Evolutionary conservation across 2,329 filamentous ascomycete species (phyloP).

Genomic region (Sphaerulina vaccinii): DNA sequence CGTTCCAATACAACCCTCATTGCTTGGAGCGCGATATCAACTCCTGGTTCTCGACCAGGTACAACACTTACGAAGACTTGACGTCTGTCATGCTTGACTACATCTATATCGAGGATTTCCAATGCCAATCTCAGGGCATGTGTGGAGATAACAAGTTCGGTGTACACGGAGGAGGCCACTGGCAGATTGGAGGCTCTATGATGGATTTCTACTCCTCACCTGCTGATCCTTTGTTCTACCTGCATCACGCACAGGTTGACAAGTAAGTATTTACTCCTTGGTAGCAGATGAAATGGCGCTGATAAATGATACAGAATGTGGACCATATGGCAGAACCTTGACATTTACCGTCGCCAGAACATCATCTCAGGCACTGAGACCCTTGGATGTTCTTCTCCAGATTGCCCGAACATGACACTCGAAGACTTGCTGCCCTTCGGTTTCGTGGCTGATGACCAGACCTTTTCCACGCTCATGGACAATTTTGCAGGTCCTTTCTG

Average conservation of each 20-base stretch:
- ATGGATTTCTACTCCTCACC: conserved; percentile 49
- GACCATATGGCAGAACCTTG: conserved; percentile 53
- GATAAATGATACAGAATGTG: conserved; percentile 47
- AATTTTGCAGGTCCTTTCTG: conserved; percentile 36
- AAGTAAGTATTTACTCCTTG: conserved; percentile 10
- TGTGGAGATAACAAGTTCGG: conserved; percentile 33
- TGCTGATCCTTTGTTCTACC: conserved; percentile 50
- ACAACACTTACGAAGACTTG: conserved; percentile 26
- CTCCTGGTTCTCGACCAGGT: conserved; percentile 23
- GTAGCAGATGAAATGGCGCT: conserved; percentile 15
- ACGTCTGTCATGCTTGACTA: conserved; percentile 23
- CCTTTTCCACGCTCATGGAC: conserved; percentile 35
- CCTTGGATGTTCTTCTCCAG: conserved; percentile 43
- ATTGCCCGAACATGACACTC: conserved; percentile 47
- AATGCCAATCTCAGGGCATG: conserved; percentile 34
- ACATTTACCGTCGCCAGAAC: conserved; percentile 41
- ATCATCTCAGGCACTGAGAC: conserved; percentile 48
- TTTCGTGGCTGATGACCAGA: conserved; percentile 29
- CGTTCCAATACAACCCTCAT: conserved; percentile 27
- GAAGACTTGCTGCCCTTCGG: conserved; percentile 42
- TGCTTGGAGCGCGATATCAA: conserved; percentile 28
- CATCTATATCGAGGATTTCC: conserved; percentile 32
- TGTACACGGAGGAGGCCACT: conserved; percentile 49
- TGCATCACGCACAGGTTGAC: conserved; percentile 49
- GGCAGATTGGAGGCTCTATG: conserved; percentile 47